Evolutionary conservation across 2,329 filamentous ascomycete species (phyloP).

Genomic region (Penicillium sp.): DNA sequence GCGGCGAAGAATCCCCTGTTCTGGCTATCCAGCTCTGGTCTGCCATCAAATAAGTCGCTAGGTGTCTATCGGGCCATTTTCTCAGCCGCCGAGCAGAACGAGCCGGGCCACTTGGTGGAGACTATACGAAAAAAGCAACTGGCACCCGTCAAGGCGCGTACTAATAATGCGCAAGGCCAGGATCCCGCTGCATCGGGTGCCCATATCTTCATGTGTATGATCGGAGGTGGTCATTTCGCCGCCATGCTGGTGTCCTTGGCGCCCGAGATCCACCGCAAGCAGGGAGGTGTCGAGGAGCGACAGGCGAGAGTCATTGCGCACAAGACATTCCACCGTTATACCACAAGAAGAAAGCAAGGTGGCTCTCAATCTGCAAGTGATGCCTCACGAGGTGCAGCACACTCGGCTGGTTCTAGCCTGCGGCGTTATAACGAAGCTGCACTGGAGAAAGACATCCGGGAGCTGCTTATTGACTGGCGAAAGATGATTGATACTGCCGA

Average conservation of each 20-base stretch:
- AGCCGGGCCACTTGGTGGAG: slow-evolving; percentile 62
- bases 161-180: slow-evolving; percentile 34
- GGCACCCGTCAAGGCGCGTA: slow-evolving; percentile 53
- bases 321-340: slow-evolving; percentile 98
- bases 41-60: slow-evolving; percentile 77
- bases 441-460: slow-evolving; percentile 81
- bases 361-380: slow-evolving; percentile 93
- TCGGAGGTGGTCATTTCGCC: slow-evolving; percentile 95
- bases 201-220: slow-evolving; percentile 97
- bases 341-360: slow-evolving; percentile 92
- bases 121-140: slow-evolving; percentile 76
- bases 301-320: slow-evolving; percentile 88
- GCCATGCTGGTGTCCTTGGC: slow-evolving; percentile 91
- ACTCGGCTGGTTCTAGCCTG: slow-evolving; percentile 87
- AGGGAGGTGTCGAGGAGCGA: slow-evolving; percentile 70
- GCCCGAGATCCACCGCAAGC: slow-evolving; percentile 71
- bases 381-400: slow-evolving; percentile 86
- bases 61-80: slow-evolving; percentile 85
- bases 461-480: slow-evolving; percentile 81
- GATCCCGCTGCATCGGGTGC: slow-evolving; percentile 59
- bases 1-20: slow-evolving; percentile 71
- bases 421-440: slow-evolving; percentile 94
- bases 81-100: slow-evolving; percentile 67
- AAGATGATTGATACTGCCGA: slow-evolving; percentile 78
- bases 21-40: slow-evolving; percentile 76